These are phyloP conservation scores for Brassica juncea DNA, from an alignment of 345 rosid species.

Conservation along the genomic window DNA sequence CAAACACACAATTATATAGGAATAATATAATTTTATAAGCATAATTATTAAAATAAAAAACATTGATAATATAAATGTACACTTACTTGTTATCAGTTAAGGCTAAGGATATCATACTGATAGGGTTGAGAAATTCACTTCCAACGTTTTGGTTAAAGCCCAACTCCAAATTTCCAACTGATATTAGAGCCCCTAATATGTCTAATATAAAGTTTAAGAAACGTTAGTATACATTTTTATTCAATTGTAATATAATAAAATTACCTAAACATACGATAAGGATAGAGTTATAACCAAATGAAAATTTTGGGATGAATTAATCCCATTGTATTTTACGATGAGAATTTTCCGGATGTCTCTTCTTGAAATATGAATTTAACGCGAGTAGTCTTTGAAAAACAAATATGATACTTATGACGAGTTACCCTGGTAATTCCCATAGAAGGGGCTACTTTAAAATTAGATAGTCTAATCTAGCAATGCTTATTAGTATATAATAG, in stretches of 20 bases:
- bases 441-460: neutral
- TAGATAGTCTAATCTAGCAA: neutral
- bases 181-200: neutral
- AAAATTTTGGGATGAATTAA: neutral
- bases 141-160: neutral
- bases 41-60: too few relatives aligned
- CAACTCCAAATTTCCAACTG: neutral
- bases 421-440: neutral
- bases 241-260: too few relatives aligned
- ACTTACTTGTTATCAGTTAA: neutral
- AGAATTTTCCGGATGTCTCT: neutral
- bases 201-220: neutral
- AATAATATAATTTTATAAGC: neutral
- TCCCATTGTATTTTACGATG: neutral
- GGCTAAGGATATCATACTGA: neutral
- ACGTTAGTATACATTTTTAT: too few relatives aligned
- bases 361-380: neutral
- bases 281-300: neutral
- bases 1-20: neutral
- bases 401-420: neutral
- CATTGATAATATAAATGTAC: neutral
- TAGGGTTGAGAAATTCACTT: neutral
- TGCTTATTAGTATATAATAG: neutral
- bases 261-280: neutral
- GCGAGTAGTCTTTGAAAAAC: neutral